Conservation (phyloP, 345 rosid species). For the Boechera retrofracta region DNA sequence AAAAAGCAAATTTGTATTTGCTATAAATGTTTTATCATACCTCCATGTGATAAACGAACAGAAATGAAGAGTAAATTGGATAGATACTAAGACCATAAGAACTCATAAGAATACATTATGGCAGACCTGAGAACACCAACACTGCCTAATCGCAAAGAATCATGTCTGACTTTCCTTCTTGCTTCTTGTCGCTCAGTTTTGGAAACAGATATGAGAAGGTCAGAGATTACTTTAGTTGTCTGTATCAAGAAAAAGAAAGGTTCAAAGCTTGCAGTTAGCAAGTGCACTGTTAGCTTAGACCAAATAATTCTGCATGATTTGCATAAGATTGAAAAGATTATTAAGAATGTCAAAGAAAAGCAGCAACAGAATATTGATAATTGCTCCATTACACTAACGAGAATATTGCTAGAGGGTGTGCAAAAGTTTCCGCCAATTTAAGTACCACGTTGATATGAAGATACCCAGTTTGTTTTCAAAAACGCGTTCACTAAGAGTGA, state of each 20-base stretch:
- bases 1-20: not conserved
- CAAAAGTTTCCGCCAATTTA: constrained; percentile 22
- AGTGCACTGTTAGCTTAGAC: constrained; percentile 8
- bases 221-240: constrained; percentile 91
- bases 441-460: constrained; percentile 12
- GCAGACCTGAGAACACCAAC: constrained; percentile 93
- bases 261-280: constrained; percentile 1
- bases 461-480: constrained; percentile 16
- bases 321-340: constrained; percentile 7
- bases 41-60: constrained; percentile 17
- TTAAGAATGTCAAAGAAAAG: constrained; percentile 14
- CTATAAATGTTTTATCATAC: constrained; percentile 3
- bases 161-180: constrained; percentile 92
- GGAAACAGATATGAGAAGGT: constrained; percentile 92
- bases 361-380: not conserved
- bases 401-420: constrained; percentile 12
- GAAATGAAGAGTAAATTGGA: not conserved
- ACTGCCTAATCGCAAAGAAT: constrained; percentile 94
- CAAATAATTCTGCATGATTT: constrained; percentile 18
- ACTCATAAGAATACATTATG: constrained; percentile 21
- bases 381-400: constrained; percentile 11
- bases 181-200: constrained; percentile 99
- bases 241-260: constrained; percentile 51
- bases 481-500: constrained; percentile 5
- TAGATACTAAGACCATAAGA: constrained; percentile 8